Conservation (phyloP, 1,284 basidiomycete species). For the Moesziomyces aphidis region DNA sequence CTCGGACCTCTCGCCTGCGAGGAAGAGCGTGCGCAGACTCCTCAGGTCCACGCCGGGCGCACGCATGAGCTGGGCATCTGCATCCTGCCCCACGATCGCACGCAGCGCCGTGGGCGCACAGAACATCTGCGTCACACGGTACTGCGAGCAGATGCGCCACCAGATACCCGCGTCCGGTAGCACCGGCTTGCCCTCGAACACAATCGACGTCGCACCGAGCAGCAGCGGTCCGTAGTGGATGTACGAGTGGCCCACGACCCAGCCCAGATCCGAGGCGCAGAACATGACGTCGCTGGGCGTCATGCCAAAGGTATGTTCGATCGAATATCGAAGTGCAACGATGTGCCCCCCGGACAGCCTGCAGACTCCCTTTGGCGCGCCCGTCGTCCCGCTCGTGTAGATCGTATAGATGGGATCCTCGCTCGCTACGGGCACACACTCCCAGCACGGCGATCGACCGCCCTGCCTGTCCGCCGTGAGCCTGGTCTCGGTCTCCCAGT, state of each 20-base stretch:
- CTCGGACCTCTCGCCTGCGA: conserved; percentile 62
- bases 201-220: conserved; percentile 57
- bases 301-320: conserved; percentile 62
- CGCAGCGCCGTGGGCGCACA: conserved; percentile 61
- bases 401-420: conserved; percentile 59
- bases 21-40: conserved; percentile 57
- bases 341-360: conserved; percentile 59
- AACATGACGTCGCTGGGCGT: conserved; percentile 51
- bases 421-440: conserved; percentile 51
- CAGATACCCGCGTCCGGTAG: conserved; percentile 63
- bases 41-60: conserved; percentile 46
- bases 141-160: conserved; percentile 56
- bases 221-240: conserved; percentile 62
- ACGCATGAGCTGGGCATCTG: conserved; percentile 58
- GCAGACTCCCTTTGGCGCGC: conserved; percentile 62
- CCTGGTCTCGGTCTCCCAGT: conserved; percentile 54
- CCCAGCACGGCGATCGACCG: conserved; percentile 48
- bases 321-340: conserved; percentile 56
- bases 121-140: conserved; percentile 56
- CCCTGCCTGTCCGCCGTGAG: conserved; percentile 22
- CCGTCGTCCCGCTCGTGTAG: conserved; percentile 62
- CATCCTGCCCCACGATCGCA: conserved; percentile 59
- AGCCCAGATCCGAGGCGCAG: conserved; percentile 54
- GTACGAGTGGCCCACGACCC: conserved; percentile 53
- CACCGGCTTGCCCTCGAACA: conserved; percentile 66